phyloP scores from a whole-genome alignment of 2,329 filamentous ascomycete genomes.

The Oidium heveae region DNA sequence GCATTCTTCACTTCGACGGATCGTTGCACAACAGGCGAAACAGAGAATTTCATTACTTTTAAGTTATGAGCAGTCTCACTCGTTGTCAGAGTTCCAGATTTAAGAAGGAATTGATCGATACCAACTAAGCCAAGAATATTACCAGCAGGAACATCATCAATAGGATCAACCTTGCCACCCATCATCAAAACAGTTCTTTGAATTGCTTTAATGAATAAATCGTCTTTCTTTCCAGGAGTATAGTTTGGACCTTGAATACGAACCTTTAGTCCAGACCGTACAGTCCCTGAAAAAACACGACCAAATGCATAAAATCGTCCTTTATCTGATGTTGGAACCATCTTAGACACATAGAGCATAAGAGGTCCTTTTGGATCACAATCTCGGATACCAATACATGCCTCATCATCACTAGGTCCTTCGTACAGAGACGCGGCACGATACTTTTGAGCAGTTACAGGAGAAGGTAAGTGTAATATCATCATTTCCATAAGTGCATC shows the following conservation, averaged over 20 bases:
- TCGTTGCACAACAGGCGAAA: slow-evolving; percentile 93
- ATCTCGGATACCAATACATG: slow-evolving; percentile 90
- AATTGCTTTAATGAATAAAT: slow-evolving; percentile 97
- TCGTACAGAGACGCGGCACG: slow-evolving; percentile 97
- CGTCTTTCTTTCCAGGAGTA: slow-evolving; percentile 91
- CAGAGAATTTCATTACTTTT: slow-evolving; percentile 99
- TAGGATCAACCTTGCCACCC: slow-evolving; percentile 96
- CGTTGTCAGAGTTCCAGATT: slow-evolving; percentile 98
- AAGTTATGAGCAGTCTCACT: slow-evolving; percentile 96
- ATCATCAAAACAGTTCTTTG: slow-evolving; percentile 99
- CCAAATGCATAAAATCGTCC: slow-evolving; percentile 99
- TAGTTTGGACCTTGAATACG: slow-evolving; percentile 99
- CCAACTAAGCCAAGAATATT: slow-evolving; percentile 99
- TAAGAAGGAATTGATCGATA: slow-evolving; percentile 99
- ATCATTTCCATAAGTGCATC: slow-evolving; percentile 99
- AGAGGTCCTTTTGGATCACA: slow-evolving; percentile 94
- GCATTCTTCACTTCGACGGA: slow-evolving; percentile 99
- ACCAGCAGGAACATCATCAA: slow-evolving; percentile 95
- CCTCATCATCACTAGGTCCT: slow-evolving; percentile 79
- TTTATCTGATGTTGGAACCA: slow-evolving; percentile 99
- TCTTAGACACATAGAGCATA: slow-evolving; percentile 99
- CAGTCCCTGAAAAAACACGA: slow-evolving; percentile 98
- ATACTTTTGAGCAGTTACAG: slow-evolving; percentile 87
- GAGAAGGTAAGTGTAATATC: slow-evolving; percentile 96
- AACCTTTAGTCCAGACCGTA: slow-evolving; percentile 95